Percentiles rank a stretch among this genome's conserved stretches.
Conservation (phyloP, 2,329 filamentous ascomycete species). For the Chalaropsis ovoidea region DNA sequence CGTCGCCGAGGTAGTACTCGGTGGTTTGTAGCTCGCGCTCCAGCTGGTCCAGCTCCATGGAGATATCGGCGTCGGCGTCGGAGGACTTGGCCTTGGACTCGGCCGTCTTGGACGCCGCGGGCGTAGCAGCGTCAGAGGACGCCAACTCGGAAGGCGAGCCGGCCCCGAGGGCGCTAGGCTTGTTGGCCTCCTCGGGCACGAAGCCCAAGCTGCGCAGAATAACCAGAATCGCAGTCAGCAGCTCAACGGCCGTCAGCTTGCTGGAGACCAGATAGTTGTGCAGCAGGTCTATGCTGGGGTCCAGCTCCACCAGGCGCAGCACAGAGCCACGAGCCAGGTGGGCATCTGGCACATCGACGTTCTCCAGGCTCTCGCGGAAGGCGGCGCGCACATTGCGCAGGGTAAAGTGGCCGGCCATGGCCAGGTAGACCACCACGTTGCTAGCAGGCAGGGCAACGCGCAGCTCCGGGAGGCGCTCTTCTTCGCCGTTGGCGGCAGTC, state of each 20-base stretch:
- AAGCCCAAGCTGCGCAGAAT: constrained; percentile 61
- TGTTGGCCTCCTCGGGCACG: constrained; percentile 36
- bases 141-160: background rate
- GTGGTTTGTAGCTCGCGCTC: constrained; percentile 58
- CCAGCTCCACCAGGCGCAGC: constrained; percentile 51
- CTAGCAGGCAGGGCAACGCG: constrained; percentile 40
- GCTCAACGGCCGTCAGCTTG: constrained; percentile 54
- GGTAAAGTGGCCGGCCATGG: constrained; percentile 51
- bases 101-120: background rate
- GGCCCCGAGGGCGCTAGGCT: background rate
- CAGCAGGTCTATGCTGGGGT: constrained; percentile 57
- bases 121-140: background rate
- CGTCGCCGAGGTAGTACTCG: constrained; percentile 53
- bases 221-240: constrained; percentile 54
- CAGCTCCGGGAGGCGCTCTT: constrained; percentile 26
- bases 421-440: constrained; percentile 49
- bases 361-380: constrained; percentile 41
- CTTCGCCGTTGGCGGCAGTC: constrained; percentile 31
- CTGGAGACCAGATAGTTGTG: constrained; percentile 56
- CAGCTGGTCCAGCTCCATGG: constrained; percentile 48
- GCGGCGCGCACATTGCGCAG: constrained; percentile 49
- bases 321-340: constrained; percentile 52
- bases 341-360: constrained; percentile 35
- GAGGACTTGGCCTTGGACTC: background rate
- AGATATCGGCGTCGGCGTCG: constrained; percentile 31